A percentile compares a stretch with the other conserved stretches of the same genome.
Conservation (phyloP, 116 monocot genomes). For the Phalaenopsis hybrid region DNA sequence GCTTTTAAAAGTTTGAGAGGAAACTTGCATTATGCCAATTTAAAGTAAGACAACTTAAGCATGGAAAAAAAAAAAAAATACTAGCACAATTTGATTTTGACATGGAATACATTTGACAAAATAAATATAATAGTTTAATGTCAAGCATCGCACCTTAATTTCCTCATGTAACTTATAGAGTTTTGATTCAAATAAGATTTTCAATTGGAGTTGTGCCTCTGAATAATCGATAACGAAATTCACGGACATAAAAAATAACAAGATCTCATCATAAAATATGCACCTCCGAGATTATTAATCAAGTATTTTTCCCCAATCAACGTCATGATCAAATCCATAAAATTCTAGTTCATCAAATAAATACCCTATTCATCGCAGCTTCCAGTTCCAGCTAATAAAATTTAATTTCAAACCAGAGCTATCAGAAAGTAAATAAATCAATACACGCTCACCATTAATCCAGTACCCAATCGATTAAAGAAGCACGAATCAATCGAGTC, state of each 20-base stretch:
- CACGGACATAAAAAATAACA: neutral
- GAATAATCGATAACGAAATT: neutral
- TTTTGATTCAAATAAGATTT: neutral
- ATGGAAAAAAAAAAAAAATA: neutral
- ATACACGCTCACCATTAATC: neutral
- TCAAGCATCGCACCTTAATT: too few relatives aligned
- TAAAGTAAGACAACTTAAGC: too few relatives aligned
- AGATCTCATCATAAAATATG: neutral
- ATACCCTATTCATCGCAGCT: neutral
- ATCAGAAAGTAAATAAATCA: neutral
- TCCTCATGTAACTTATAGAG: neutral
- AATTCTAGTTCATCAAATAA: neutral
- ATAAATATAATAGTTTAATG: neutral
- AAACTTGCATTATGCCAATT: too few relatives aligned
- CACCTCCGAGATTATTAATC: neutral
- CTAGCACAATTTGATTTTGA: neutral
- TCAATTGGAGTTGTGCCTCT: neutral
- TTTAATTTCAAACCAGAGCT: neutral
- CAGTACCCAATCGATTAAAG: neutral
- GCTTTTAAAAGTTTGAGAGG: too few relatives aligned
- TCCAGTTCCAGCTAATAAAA: neutral
- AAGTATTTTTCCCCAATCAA: neutral
- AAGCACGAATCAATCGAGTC: neutral
- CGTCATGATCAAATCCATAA: neutral
- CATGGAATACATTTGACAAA: neutral